phyloP scores from a whole-genome alignment of 1,284 basidiomycete genomes.

The Microbotryum violaceum region DNA sequence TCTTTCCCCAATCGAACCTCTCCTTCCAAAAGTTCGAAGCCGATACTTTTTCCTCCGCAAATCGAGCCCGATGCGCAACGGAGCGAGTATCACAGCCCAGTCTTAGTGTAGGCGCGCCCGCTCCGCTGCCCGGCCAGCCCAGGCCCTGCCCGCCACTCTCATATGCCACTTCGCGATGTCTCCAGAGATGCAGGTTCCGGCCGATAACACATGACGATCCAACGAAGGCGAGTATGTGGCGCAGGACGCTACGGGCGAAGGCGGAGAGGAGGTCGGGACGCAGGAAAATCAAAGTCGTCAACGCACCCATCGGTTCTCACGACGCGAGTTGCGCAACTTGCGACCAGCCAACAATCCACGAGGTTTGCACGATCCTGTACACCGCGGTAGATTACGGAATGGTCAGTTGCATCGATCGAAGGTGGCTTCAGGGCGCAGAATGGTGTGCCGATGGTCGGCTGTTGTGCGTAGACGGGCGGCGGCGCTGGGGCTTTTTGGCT shows the following conservation, averaged over 20 bases:
- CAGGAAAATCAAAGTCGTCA: neutral
- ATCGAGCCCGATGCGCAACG: too few species aligned
- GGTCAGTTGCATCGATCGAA: too few species aligned
- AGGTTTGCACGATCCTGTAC: conserved; percentile 52
- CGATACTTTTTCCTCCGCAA: neutral
- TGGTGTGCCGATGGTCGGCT: too few species aligned
- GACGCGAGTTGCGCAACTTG: conserved; percentile 90
- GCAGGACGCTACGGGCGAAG: conserved; percentile 3
- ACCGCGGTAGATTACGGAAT: neutral
- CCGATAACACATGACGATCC: neutral
- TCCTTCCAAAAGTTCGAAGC: neutral
- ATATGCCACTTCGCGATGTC: too few species aligned
- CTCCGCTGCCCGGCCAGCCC: too few species aligned
- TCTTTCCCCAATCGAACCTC: neutral
- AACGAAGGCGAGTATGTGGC: neutral
- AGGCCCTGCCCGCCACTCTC: too few species aligned
- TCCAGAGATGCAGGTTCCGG: neutral
- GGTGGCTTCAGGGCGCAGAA: too few species aligned
- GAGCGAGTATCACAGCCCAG: too few species aligned
- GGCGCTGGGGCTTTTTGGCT: too few species aligned
- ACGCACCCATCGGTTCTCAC: conserved; percentile 93
- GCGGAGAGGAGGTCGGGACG: too few species aligned
- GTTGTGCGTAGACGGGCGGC: too few species aligned
- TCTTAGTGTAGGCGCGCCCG: too few species aligned
- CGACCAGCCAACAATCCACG: conserved; percentile 98